Evolutionary conservation across 2,329 filamentous ascomycete species (phyloP), one percentile per base, ranked within the genome.

Genomic region (Sporothrix mexicana): DNA sequence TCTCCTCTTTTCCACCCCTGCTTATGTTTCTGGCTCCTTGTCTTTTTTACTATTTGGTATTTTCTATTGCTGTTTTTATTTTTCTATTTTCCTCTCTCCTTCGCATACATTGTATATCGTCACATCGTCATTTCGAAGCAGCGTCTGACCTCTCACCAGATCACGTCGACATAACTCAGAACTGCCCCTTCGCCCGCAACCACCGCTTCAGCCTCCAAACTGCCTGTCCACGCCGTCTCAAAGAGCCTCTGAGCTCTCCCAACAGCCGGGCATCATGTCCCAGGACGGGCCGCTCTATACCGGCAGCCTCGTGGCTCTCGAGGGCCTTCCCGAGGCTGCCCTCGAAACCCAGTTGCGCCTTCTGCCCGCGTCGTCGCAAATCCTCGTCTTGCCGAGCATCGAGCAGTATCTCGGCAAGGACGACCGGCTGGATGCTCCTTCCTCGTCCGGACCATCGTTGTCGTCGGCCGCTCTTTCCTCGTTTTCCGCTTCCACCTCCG

Each of bases 341-440:
- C 83, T 91, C 43, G 85, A 86, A 30, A 90, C 87, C 3, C 89
- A 91, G 76, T 80, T 91, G 53, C 85, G 85, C 64, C 83, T 91
- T 2, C 84, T 91, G 12, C 89, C 89, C 9, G 84, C 83, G 3
- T 91, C 88, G 1, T 80, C 86, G 0, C 86, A 90, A 72, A 85
- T 91, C 51, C 79, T 90, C 30, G 83, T 90, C 49, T 80, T 91
- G 1, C 88, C 89, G 0, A 79, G 80, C 45, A 75, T 89, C n/a
- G 80, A 85, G 73, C 81, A 82, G 47, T 88, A 88, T 74, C 74
- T 87, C 36, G 77, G 45, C 15, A 59, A 80, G 6, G 77, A 81
- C 13, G 75, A 77, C 23, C 74, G 74, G 13, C 67, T 72, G 9
- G 23, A 66, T 23, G 49, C 41, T 9, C 23, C 45, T 25, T 43